phyloP scores from a whole-genome alignment of 768 basidiomycete species.

The Pleurotus djamor region DNA sequence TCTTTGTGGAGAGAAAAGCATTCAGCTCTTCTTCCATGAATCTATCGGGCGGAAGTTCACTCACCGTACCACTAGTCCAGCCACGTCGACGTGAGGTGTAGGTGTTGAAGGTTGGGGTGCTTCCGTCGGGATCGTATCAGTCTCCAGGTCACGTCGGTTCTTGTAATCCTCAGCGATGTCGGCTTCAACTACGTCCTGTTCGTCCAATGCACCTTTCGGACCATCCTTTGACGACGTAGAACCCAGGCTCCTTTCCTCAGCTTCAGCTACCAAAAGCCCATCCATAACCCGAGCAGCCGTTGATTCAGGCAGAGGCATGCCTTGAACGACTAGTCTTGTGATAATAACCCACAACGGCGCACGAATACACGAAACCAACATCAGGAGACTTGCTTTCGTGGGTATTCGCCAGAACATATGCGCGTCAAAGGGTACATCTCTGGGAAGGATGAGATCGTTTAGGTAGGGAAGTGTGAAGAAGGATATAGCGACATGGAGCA shows the following conservation, averaged over 20 bases:
- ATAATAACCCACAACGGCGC: slow-evolving; percentile 22
- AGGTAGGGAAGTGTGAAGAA: slow-evolving; percentile 20
- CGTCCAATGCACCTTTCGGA: neutral
- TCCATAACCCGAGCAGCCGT: neutral
- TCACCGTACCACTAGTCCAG: neutral
- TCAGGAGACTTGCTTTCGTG: neutral
- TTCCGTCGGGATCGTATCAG: neutral
- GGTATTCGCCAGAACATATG: neutral
- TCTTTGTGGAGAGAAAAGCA: neutral
- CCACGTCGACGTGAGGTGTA: slow-evolving; percentile 4
- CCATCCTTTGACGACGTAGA: neutral
- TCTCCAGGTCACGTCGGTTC: neutral
- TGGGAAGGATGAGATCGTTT: slow-evolving; percentile 17
- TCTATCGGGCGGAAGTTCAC: neutral
- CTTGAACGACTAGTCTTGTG: slow-evolving; percentile 21
- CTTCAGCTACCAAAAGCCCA: neutral
- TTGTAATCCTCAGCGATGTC: neutral
- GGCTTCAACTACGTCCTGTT: neutral
- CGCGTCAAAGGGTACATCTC: neutral
- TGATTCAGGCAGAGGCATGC: neutral
- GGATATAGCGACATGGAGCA: slow-evolving; percentile 33
- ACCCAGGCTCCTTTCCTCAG: neutral
- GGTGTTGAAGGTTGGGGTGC: neutral
- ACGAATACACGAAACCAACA: slow-evolving; percentile 14
- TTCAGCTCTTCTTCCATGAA: neutral